A percentile compares a stretch with the other conserved stretches of the same genome.
phyloP scores from a whole-genome alignment of 805 yeast genomes.

The Zygosaccharomyces bailii region DNA sequence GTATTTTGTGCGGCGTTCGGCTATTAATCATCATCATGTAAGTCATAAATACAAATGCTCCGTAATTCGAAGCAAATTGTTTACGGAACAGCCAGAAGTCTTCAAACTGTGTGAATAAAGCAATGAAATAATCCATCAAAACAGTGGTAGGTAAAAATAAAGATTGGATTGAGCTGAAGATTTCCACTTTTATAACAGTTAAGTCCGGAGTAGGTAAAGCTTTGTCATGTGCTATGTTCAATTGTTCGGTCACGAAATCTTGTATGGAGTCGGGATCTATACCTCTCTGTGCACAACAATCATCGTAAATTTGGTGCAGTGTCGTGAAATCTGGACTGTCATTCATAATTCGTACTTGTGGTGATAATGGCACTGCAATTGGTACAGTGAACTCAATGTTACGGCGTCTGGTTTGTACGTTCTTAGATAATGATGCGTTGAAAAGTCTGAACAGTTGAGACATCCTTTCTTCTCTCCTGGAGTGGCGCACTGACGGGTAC shows the following conservation, averaged over 20 bases:
- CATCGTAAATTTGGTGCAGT: constrained; percentile 83
- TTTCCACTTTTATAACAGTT: constrained; percentile 84
- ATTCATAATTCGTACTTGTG: constrained; percentile 89
- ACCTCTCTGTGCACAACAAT: constrained; percentile 68
- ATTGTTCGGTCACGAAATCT: constrained; percentile 76
- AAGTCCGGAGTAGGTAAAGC: constrained; percentile 90
- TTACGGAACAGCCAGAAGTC: constrained; percentile 97
- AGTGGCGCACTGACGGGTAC: constrained; percentile 96
- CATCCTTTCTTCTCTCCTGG: constrained; percentile 92
- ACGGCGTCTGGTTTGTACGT: constrained; percentile 85
- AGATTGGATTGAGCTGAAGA: constrained; percentile 84
- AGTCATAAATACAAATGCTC: constrained; percentile 86
- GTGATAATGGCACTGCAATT: constrained; percentile 87
- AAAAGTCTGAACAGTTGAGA: constrained; percentile 88
- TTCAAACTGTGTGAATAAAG: constrained; percentile 70
- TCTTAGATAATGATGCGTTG: constrained; percentile 72
- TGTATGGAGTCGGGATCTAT: constrained; percentile 86
- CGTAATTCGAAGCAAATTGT: constrained; percentile 92
- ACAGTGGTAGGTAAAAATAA: constrained; percentile 81
- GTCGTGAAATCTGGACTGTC: constrained; percentile 69
- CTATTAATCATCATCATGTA: constrained; percentile 91
- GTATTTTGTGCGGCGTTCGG: constrained; percentile 91
- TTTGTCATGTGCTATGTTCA: constrained; percentile 91
- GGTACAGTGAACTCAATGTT: constrained; percentile 84
- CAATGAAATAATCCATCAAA: constrained; percentile 71